These are phyloP conservation scores for Lathyrus oleraceus DNA, from an alignment of 306 rosid species.

Conservation along the genomic window DNA sequence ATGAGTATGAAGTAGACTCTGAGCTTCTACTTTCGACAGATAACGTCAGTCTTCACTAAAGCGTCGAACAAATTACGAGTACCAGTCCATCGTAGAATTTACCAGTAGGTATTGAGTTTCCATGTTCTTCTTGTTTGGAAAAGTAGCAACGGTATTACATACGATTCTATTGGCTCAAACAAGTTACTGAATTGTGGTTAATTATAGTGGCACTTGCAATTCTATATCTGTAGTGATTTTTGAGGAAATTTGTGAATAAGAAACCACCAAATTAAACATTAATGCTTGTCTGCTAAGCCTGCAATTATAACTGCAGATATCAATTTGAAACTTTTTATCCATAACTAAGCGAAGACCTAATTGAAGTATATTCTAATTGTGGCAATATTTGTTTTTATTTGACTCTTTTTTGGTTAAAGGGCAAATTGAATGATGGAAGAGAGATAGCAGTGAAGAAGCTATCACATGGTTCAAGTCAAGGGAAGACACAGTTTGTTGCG, in stretches of 20 bases:
- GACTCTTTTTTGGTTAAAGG: constrained; percentile 40
- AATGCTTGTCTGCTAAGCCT: neutral
- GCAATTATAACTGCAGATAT: neutral
- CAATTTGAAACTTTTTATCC: neutral
- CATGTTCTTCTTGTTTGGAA: no score
- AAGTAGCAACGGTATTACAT: neutral
- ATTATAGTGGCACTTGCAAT: neutral
- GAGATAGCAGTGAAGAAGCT: constrained; percentile 86
- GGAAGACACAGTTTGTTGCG: constrained; percentile 70
- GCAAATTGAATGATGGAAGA: constrained; percentile 77
- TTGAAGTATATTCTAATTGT: neutral
- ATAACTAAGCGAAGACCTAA: neutral
- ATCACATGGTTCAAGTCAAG: constrained; percentile 72
- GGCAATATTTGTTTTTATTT: neutral
- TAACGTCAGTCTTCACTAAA: no score
- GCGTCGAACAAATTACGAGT: no score
- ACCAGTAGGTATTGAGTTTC: no score
- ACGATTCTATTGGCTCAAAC: neutral
- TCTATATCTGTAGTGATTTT: neutral
- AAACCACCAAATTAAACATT: neutral
- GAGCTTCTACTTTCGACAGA: no score
- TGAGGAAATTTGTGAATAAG: neutral
- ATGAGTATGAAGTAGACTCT: no score
- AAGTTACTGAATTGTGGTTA: neutral
- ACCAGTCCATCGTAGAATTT: no score